Evolutionary conservation across 1,284 basidiomycete species (phyloP), one percentile per base, ranked within the genome.

Genomic region (Veloporphyrellus conicus): DNA sequence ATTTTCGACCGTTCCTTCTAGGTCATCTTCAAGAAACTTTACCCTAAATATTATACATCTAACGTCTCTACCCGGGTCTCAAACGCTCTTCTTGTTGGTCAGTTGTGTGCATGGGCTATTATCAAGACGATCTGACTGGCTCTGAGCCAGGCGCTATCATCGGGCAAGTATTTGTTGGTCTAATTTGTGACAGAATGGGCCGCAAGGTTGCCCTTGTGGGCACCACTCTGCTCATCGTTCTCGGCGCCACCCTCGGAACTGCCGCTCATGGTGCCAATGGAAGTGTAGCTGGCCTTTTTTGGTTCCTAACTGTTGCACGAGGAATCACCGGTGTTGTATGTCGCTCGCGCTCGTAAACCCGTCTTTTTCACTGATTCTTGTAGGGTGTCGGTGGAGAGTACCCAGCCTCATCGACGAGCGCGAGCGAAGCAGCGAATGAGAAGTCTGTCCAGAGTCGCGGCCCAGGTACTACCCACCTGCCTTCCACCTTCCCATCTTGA

Each of bases 331-430:
- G 87, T 36, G 70, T 88, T 35, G 85, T 85, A 57, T 60, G 78
- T 62, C 16, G 29, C 52, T 32, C 35, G 25, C 25, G 25, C 12
- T 23, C 46, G 14, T n/a, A 11, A 14, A 10, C 14, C 41, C 31
- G 29, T 27, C 18, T 45, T 33, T n/a, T 14, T 43, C 42, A 36
- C 39, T 53, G 22, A 54, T 31, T 20, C 16, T 32, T 49, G 25
- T 37, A 82, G 78, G 82, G 84, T 48, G 84, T 84, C 6, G 84
- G 86, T 20, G 86, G 87, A 12, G 86, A 90, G 69, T 90, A 90
- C 63, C 85, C 87, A 0, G 83, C 84, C 3, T 84, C 81, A 11
- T 81, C 78, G 2, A 80, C 83, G 0, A 76, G 74, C 27, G 84
- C 84, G 2, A 79, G 76, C 35, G 85, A 89, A 61, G 79, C 84